A percentile compares a stretch with the other conserved stretches of the same genome.
Evolutionary conservation across 1,139 yeast species (phyloP).

Genomic region (Yamadazyma pseudoaaseri): DNA sequence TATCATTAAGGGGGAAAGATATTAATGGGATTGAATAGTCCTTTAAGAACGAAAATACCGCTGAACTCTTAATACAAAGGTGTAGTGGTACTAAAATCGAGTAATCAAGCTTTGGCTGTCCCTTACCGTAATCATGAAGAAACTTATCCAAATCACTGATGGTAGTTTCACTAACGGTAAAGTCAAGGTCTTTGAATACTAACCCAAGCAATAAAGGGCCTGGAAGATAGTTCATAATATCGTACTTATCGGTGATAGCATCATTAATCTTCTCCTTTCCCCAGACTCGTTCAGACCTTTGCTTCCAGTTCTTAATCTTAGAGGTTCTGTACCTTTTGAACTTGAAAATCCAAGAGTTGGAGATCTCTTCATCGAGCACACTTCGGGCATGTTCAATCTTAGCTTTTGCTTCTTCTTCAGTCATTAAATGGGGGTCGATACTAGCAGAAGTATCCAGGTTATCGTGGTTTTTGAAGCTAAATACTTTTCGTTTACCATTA

Average conservation of each 20-base stretch:
- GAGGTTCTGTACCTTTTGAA: slow-evolving; percentile 25
- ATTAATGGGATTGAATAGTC: slow-evolving; percentile 46
- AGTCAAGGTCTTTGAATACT: slow-evolving; percentile 30
- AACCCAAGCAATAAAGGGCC: slow-evolving; percentile 40
- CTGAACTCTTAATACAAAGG: slow-evolving; percentile 28
- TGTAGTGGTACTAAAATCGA: slow-evolving; percentile 40
- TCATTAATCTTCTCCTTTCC: slow-evolving; percentile 35
- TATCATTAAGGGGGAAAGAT: slow-evolving; percentile 36
- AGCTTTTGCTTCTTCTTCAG: slow-evolving; percentile 25
- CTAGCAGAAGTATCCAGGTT: not conserved
- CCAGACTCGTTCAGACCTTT: slow-evolving; percentile 29
- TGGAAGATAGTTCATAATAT: slow-evolving; percentile 32
- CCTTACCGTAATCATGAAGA: slow-evolving; percentile 34
- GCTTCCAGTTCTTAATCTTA: slow-evolving; percentile 27
- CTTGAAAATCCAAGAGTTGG: slow-evolving; percentile 67
- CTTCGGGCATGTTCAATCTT: slow-evolving; percentile 35
- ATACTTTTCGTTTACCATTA: not conserved
- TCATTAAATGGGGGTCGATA: slow-evolving; percentile 4
- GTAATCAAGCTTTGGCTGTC: slow-evolving; percentile 41
- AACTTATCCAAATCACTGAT: slow-evolving; percentile 37
- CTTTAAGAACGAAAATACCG: slow-evolving; percentile 31
- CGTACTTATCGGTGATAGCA: slow-evolving; percentile 30
- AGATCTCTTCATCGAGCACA: slow-evolving; percentile 45
- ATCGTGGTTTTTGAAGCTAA: not conserved
- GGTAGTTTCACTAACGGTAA: slow-evolving; percentile 24